phyloP scores from a whole-genome alignment of 73 alveolate genomes.

The Paramecium tetraurelia region DNA sequence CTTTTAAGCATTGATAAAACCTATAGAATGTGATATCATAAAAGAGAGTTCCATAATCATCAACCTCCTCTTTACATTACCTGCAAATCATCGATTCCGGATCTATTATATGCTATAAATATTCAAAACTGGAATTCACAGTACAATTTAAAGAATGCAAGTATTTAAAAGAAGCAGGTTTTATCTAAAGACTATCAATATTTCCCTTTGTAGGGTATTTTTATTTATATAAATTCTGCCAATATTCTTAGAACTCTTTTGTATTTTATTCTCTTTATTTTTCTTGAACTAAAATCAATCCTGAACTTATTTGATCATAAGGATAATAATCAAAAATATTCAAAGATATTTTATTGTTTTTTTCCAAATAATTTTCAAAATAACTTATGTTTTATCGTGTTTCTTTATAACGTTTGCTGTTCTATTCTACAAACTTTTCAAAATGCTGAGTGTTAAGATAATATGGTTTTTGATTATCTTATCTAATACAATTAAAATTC shows the following conservation, averaged over 20 bases:
- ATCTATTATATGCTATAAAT: not conserved
- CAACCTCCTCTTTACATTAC: not conserved
- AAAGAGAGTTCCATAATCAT: not conserved
- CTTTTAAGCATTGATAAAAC: not conserved
- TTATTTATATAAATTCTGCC: not conserved
- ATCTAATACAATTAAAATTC: not conserved
- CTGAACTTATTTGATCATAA: not conserved
- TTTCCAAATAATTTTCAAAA: not conserved
- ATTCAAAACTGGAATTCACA: not conserved
- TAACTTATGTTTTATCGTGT: not conserved
- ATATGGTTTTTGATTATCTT: not conserved
- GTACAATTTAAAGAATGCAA: not conserved
- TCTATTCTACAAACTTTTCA: not conserved
- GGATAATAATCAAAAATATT: not conserved
- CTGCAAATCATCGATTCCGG: not conserved
- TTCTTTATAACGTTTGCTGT: not conserved
- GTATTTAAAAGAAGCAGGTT: not conserved
- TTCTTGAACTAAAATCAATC: not conserved
- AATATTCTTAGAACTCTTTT: not conserved
- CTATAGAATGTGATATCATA: not conserved
- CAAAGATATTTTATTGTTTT: not conserved
- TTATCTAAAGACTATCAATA: not conserved
- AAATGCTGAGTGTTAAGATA: not conserved
- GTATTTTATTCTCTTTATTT: not conserved
- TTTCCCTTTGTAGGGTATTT: not conserved